Percentiles rank a stretch among this genome's conserved stretches.
phyloP scores from a whole-genome alignment of 225 moss, liverwort and hornwort genomes.

The Neckera pumila region DNA sequence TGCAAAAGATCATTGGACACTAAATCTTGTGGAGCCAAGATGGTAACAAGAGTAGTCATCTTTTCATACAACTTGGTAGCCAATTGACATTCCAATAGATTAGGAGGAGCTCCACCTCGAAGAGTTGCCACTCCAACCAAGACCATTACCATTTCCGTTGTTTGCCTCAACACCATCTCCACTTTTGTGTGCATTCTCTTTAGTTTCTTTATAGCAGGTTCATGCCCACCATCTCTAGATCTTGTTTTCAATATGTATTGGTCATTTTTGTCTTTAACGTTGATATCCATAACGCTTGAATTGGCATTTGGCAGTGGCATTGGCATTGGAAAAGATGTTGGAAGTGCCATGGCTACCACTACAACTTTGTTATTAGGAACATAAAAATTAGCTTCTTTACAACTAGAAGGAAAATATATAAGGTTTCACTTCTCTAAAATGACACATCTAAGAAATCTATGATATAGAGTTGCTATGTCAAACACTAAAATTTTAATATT shows the following conservation, averaged over 20 bases:
- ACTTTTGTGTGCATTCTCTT: conserved; percentile 21
- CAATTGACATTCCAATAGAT: conserved; percentile 47
- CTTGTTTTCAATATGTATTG: background rate
- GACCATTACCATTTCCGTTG: conserved; percentile 71
- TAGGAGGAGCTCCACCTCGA: conserved; percentile 58
- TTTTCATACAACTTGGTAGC: conserved; percentile 65
- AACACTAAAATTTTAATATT: background rate
- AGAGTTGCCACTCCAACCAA: conserved; percentile 62
- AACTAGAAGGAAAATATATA: background rate
- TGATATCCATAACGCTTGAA: background rate
- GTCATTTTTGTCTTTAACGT: background rate
- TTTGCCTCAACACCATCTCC: conserved; percentile 37
- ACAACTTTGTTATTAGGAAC: background rate
- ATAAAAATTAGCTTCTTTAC: background rate
- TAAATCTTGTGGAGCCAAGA: conserved; percentile 53
- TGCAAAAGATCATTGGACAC: conserved; percentile 52
- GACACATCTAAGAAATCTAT: background rate
- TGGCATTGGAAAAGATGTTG: background rate
- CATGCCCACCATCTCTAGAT: background rate
- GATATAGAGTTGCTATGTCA: background rate
- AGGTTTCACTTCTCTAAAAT: background rate
- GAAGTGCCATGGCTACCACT: conserved; percentile 1
- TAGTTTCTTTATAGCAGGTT: conserved; percentile 15
- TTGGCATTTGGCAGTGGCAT: background rate
- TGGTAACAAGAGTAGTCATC: conserved; percentile 35